Evolutionary conservation across 1,284 basidiomycete genomes (phyloP).

Genomic region (Austroboletus novae-zelandiae): DNA sequence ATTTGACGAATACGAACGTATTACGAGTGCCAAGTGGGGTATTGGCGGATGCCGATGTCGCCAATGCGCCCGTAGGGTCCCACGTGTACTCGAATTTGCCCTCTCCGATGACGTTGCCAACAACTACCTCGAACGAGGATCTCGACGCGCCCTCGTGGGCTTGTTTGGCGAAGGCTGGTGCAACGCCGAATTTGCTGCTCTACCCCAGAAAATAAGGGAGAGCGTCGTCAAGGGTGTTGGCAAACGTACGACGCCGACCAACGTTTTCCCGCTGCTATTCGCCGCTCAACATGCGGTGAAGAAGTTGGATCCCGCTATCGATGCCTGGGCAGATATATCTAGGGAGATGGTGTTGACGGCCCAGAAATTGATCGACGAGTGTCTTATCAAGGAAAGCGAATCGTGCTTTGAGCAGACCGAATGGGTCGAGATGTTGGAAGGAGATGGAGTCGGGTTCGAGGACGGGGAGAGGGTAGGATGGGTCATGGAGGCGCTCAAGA

Average conservation of each 20-base stretch:
- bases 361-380: constrained; percentile 58
- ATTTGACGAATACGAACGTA: constrained; percentile 69
- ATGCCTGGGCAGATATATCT: constrained; percentile 66
- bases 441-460: constrained; percentile 68
- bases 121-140: constrained; percentile 64
- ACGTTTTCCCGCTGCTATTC: constrained; percentile 65
- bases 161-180: constrained; percentile 88
- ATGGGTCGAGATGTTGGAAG: constrained; percentile 70
- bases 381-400: constrained; percentile 57
- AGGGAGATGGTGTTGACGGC: constrained; percentile 62
- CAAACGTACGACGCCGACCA: constrained; percentile 61
- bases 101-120: constrained; percentile 74
- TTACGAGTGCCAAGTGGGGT: constrained; percentile 73
- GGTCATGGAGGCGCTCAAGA: constrained; percentile 63
- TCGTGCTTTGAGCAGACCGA: constrained; percentile 66
- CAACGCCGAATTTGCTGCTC: constrained; percentile 69
- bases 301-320: constrained; percentile 52
- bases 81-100: constrained; percentile 81
- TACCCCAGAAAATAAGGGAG: constrained; percentile 67
- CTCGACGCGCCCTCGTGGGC: constrained; percentile 71
- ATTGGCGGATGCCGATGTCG: constrained; percentile 77
- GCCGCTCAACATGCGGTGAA: constrained; percentile 63
- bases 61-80: constrained; percentile 74
- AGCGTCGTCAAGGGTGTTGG: constrained; percentile 67
- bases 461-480: constrained; percentile 71